These are phyloP conservation scores for Ascomycota sp. DNA, from an alignment of 2,329 filamentous ascomycete genomes.

Conservation along the genomic window DNA sequence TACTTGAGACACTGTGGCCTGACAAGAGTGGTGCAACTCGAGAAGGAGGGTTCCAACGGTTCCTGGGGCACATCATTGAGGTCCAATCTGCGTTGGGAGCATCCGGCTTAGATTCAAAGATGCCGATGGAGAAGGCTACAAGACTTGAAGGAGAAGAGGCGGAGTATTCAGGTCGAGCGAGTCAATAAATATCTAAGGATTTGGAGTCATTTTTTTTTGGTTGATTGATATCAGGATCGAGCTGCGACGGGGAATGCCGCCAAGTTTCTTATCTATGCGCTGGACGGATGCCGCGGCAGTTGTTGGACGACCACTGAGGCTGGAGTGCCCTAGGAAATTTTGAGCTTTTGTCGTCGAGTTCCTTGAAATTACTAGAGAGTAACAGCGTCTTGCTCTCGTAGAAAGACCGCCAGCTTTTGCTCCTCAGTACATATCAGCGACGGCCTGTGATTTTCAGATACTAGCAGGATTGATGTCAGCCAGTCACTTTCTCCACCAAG, in stretches of 20 bases:
- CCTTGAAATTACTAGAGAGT: constrained; percentile 28
- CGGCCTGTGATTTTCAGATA: not conserved
- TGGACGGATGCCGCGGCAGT: no score
- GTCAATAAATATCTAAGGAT: no score
- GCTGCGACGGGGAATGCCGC: no score
- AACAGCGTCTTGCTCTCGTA: constrained; percentile 34
- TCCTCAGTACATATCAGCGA: constrained; percentile 15
- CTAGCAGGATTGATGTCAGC: not conserved
- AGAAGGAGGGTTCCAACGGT: constrained; percentile 9
- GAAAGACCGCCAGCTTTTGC: constrained; percentile 30
- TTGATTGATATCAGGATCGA: no score
- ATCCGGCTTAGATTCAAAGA: not conserved
- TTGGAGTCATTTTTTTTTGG: no score
- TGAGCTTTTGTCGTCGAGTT: constrained; percentile 18
- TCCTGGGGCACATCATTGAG: constrained; percentile 11
- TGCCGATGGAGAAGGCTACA: not conserved
- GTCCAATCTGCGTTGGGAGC: constrained; percentile 9
- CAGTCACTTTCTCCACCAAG: constrained; percentile 64
- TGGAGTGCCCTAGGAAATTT: no score
- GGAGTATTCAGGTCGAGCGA: no score
- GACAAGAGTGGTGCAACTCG: constrained; percentile 6
- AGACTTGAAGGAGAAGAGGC: not conserved
- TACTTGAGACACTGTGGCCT: constrained; percentile 12
- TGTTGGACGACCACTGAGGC: no score
- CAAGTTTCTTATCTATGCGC: no score